These are phyloP conservation scores for Cryptococcus wingfieldii DNA, from an alignment of 1,284 basidiomycete genomes.

Conservation along the genomic window DNA sequence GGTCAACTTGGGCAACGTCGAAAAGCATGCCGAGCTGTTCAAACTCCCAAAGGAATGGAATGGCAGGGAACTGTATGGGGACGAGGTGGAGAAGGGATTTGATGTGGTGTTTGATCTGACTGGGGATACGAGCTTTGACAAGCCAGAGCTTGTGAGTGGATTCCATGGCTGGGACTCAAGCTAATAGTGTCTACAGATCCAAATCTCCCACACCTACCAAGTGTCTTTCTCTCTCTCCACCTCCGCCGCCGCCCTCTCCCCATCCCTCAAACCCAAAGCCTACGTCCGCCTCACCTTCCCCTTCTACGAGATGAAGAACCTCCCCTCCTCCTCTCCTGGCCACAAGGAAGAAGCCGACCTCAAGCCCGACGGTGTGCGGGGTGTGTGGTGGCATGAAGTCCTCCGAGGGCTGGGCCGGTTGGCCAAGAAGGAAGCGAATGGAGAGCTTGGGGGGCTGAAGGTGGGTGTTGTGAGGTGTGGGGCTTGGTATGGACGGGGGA, in stretches of 20 bases:
- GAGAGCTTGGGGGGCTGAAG: constrained; percentile 55
- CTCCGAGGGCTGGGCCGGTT: constrained; percentile 71
- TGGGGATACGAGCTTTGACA: constrained; percentile 73
- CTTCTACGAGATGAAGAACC: constrained; percentile 66
- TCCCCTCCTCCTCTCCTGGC: constrained; percentile 43
- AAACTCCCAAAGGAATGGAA: constrained; percentile 26
- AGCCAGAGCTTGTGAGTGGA: constrained; percentile 63
- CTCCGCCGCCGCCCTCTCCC: constrained; percentile 56
- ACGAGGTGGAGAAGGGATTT: constrained; percentile 19
- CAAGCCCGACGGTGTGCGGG: constrained; percentile 67
- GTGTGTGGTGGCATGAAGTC: constrained; percentile 87
- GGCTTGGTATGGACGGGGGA: constrained; percentile 40
- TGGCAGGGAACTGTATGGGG: constrained; percentile 14
- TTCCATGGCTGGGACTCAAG: neutral
- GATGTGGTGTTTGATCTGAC: constrained; percentile 46
- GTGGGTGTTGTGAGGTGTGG: constrained; percentile 61
- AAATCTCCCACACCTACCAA: constrained; percentile 71
- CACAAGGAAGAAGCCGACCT: constrained; percentile 62
- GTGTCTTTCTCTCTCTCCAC: constrained; percentile 63
- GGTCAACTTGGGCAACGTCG: constrained; percentile 64
- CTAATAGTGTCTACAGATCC: constrained; percentile 41
- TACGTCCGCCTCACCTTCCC: constrained; percentile 76
- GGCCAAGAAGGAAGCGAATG: constrained; percentile 52
- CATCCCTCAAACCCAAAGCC: constrained; percentile 60
- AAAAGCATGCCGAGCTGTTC: constrained; percentile 36